Conservation (phyloP, 2,329 filamentous ascomycete species). For the Fusarium keratoplasticum region DNA sequence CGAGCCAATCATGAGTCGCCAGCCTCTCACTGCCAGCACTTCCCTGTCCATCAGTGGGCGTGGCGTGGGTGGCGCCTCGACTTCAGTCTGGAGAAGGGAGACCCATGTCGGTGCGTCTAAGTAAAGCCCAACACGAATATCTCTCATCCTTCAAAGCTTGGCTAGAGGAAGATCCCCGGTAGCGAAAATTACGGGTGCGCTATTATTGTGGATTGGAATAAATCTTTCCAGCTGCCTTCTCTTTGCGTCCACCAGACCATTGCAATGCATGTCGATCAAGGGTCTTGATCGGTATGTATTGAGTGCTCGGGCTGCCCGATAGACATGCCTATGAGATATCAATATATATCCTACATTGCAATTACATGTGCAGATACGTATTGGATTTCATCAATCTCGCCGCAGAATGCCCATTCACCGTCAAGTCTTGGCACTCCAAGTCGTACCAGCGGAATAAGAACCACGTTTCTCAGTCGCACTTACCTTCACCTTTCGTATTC, state of each 20-base stretch:
- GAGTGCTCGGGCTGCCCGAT: conserved; percentile 5
- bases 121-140: conserved; percentile 9
- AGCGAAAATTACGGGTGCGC: conserved; percentile 15
- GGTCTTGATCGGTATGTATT: conserved; percentile 20
- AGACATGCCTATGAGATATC: not conserved
- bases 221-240: not conserved
- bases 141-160: not conserved
- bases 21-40: conserved; percentile 21
- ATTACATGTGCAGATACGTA: conserved; percentile 21
- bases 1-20: conserved; percentile 28
- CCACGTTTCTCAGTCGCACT: conserved; percentile 12
- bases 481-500: not conserved
- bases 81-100: conserved; percentile 20
- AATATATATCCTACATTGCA: conserved; percentile 32
- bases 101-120: conserved; percentile 6
- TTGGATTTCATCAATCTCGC: conserved; percentile 7
- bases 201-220: not conserved
- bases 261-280: not conserved
- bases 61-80: conserved; percentile 28
- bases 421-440: not conserved
- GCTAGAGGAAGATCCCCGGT: not conserved
- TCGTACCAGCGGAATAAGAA: not conserved
- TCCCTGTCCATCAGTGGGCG: conserved; percentile 25
- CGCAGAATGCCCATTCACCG: not conserved
- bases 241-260: conserved; percentile 13